phyloP scores from a whole-genome alignment of 2,329 filamentous ascomycete genomes.

The Metarhizium guizhouense region DNA sequence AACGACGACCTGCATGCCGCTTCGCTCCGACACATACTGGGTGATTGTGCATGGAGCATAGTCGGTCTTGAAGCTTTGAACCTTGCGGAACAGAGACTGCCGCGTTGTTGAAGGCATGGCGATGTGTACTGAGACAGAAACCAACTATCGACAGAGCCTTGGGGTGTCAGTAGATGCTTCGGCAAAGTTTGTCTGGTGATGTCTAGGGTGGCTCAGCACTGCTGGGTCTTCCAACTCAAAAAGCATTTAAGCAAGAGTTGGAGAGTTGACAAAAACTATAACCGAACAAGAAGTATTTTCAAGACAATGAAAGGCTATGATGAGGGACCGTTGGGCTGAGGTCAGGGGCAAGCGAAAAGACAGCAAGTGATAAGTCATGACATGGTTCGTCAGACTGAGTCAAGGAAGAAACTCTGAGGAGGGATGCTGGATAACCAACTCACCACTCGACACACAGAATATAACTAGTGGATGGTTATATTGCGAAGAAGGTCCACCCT shows the following conservation, averaged over 20 bases:
- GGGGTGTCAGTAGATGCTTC: background rate
- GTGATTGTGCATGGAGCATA: slow-evolving; percentile 85
- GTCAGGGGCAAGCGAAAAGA: no score
- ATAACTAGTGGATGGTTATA: no score
- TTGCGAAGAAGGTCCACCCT: background rate
- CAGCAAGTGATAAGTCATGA: no score
- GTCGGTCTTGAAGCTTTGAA: slow-evolving; percentile 80
- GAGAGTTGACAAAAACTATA: no score
- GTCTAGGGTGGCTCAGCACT: background rate
- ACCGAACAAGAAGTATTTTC: no score
- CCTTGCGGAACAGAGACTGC: slow-evolving; percentile 59
- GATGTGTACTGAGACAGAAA: background rate
- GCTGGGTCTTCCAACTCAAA: background rate
- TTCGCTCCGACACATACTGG: slow-evolving; percentile 91
- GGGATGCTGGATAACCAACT: background rate
- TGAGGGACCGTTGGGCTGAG: no score
- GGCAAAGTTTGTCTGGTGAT: background rate
- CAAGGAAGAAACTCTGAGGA: no score
- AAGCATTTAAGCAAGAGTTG: no score
- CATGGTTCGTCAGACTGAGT: no score
- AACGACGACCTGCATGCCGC: slow-evolving; percentile 89
- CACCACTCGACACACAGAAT: background rate
- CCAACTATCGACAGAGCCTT: background rate
- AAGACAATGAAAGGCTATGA: no score
- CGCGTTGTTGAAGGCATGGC: slow-evolving; percentile 3